phyloP scores from a whole-genome alignment of 1,284 basidiomycete species.

The Taiwanofungus camphoratus region DNA sequence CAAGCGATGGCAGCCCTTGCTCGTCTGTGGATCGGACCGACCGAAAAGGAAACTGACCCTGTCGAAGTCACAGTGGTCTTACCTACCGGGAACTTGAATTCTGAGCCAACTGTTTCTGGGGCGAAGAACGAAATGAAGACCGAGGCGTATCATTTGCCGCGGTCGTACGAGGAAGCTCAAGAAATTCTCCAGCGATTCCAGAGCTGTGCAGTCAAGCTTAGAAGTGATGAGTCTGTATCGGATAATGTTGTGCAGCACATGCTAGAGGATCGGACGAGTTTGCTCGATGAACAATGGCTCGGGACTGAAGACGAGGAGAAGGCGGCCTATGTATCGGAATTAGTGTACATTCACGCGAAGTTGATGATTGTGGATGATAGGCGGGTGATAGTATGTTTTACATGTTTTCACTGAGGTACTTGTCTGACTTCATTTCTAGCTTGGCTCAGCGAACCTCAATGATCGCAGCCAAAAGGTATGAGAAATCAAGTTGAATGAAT shows the following conservation, averaged over 20 bases:
- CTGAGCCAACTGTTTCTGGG: slow-evolving; percentile 28
- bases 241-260: slow-evolving; percentile 80
- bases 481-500: neutral
- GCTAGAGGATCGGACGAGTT: slow-evolving; percentile 50
- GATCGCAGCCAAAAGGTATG: slow-evolving; percentile 73
- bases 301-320: slow-evolving; percentile 81
- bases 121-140: slow-evolving; percentile 47
- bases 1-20: slow-evolving; percentile 85
- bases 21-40: slow-evolving; percentile 69
- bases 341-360: slow-evolving; percentile 78
- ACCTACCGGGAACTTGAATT: slow-evolving; percentile 36
- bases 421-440: slow-evolving; percentile 34
- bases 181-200: slow-evolving; percentile 65
- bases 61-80: slow-evolving; percentile 48
- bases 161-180: slow-evolving; percentile 57
- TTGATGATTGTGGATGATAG: slow-evolving; percentile 93
- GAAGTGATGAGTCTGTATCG: slow-evolving; percentile 54
- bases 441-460: slow-evolving; percentile 88
- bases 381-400: slow-evolving; percentile 67
- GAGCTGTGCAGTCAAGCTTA: slow-evolving; percentile 45
- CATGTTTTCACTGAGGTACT: neutral
- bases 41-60: slow-evolving; percentile 37
- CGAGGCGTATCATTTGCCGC: slow-evolving; percentile 62
- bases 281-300: slow-evolving; percentile 75
- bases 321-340: slow-evolving; percentile 73